Evolutionary conservation across 2,329 filamentous ascomycete species (phyloP).

Genomic region (Akanthomyces dipterigenus): DNA sequence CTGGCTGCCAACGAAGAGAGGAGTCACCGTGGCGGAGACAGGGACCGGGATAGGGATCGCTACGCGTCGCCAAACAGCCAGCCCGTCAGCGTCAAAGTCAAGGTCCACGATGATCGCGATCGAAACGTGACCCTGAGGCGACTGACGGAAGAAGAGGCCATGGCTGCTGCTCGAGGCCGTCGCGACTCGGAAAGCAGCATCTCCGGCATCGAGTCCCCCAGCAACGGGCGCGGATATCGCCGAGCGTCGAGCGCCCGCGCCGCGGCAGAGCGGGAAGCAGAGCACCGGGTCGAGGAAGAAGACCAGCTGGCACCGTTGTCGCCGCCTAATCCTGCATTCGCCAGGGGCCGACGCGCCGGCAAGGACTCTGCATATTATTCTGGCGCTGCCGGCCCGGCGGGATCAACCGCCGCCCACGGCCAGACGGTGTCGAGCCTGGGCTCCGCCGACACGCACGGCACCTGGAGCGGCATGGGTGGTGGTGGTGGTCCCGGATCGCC

Average conservation of each 20-base stretch:
- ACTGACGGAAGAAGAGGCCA: constrained; percentile 54
- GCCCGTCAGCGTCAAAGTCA: constrained; percentile 52
- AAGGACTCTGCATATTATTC: constrained; percentile 60
- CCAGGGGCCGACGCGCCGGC: constrained; percentile 37
- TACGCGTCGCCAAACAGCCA: constrained; percentile 37
- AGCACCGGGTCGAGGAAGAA: constrained; percentile 35
- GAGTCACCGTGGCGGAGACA: constrained; percentile 22
- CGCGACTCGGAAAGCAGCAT: constrained; percentile 49
- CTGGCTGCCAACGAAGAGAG: constrained; percentile 43
- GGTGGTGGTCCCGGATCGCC: constrained; percentile 27
- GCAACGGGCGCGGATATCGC: constrained; percentile 43
- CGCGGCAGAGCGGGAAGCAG: constrained; percentile 37
- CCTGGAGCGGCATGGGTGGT: constrained; percentile 45
- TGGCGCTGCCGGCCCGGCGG: constrained; percentile 37
- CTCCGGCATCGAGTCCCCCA: constrained; percentile 49
- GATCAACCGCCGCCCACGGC: constrained; percentile 30
- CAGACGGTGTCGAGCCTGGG: constrained; percentile 41
- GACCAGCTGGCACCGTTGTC: constrained; percentile 38
- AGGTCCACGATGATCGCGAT: constrained; percentile 53
- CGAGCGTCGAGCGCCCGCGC: constrained; percentile 43
- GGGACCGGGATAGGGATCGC: constrained; percentile 32
- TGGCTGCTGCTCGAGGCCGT: constrained; percentile 34
- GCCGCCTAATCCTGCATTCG: constrained; percentile 52
- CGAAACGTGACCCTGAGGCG: constrained; percentile 55
- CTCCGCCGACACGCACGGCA: constrained; percentile 43